phyloP scores from a whole-genome alignment of 495 filamentous ascomycete genomes.

The Gamarada debralockiae region DNA sequence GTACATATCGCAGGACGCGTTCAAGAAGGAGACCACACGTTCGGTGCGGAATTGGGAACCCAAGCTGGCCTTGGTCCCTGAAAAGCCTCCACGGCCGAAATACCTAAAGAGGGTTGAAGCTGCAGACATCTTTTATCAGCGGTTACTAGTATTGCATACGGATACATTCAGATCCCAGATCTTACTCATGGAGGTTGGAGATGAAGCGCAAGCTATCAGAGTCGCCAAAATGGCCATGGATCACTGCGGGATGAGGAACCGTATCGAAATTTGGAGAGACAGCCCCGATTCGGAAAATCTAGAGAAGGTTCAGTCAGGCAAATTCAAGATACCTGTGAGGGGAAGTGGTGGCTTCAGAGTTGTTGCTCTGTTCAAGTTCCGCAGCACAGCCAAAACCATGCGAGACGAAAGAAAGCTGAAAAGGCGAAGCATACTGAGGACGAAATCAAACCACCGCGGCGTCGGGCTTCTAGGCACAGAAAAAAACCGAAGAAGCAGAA shows the following conservation, averaged over 20 bases:
- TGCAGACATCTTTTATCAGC: slow-evolving; percentile 59
- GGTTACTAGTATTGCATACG: slow-evolving; percentile 1
- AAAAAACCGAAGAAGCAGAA: too few species aligned
- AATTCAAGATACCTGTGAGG: neutral
- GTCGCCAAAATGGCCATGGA: slow-evolving; percentile 42
- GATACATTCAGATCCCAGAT: slow-evolving; percentile 32
- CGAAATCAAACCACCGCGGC: too few species aligned
- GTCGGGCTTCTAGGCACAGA: too few species aligned
- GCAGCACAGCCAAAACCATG: neutral
- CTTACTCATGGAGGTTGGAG: slow-evolving; percentile 56
- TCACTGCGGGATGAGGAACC: neutral
- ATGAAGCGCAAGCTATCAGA: slow-evolving; percentile 52
- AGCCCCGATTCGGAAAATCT: slow-evolving; percentile 26
- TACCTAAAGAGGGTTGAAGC: slow-evolving; percentile 15
- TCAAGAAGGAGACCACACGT: slow-evolving; percentile 53
- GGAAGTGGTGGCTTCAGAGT: neutral
- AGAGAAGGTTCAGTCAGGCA: neutral
- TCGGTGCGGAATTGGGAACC: slow-evolving; percentile 83
- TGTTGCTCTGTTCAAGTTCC: neutral
- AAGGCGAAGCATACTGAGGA: too few species aligned
- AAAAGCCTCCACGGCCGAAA: neutral
- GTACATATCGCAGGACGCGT: slow-evolving; percentile 68
- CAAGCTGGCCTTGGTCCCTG: slow-evolving; percentile 68
- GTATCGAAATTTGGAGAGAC: slow-evolving; percentile 53
- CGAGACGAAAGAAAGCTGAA: too few species aligned